Base-by-base conservation (phyloP, 176 grass and related monocot genomes). In the Triticum dicoccoides region DNA sequence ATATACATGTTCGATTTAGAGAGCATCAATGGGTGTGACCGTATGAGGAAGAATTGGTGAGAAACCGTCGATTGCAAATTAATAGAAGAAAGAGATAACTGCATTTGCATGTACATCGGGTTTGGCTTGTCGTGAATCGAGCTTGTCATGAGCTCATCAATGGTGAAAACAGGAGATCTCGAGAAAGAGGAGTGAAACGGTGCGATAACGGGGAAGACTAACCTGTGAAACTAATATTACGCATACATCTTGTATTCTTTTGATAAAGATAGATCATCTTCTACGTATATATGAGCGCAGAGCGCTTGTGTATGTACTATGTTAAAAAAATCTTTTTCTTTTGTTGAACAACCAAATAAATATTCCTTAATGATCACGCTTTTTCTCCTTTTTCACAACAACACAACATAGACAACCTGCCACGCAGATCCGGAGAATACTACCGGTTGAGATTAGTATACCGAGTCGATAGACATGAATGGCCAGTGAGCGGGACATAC, bases 191-290 rank as follows among this genome's bases (percentile, higher is more conserved):
- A 11, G 41, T 42, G 41, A 42, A 42, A 42, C 9, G 2, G 9
- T 42, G 41, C 2, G 0, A 24, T 13, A 7, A 24, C 5, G 0
- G 0, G 11, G 5, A 13, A 2, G 21, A 24, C 21, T 73, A 24
- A 7, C 38, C 7, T 73, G 37, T 24, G 70, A 23, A 45, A 3
- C 0, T 73, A 45, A 73, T 14, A 6, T 59, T 25, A 10, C 17
- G 13, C 12, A 5, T 25, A 54, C 51, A 54, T 54, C 18, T 54
- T 0, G 15, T 6, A 52, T 52, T 52, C 1, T 52, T 17, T 17
- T 52, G 5, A 52, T 52, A 52, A 52, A 52, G 5, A 11, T 5
- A 3, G 14, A 2, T 2, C 3, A 29, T 32, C 13, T 11, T 2
- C 3, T 70, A 38, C 4, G 9, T 38, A 7, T 38, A 34, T 34